A percentile compares a stretch with the other conserved stretches of the same genome.
Conservation (phyloP, 2,329 filamentous ascomycete species). For the Raffaelea ambrosiae region DNA sequence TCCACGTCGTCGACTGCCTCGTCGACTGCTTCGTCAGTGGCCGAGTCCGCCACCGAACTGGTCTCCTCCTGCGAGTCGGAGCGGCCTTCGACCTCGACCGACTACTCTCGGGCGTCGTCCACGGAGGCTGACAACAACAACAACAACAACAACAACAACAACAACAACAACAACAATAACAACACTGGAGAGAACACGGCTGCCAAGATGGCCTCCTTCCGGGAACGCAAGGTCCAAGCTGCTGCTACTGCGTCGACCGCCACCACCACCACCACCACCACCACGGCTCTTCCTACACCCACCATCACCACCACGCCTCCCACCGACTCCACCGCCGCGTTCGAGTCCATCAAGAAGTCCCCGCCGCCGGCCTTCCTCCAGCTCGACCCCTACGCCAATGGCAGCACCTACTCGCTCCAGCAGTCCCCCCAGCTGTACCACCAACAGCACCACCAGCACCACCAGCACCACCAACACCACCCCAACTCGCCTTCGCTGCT, state of each 20-base stretch:
- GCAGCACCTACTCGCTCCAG: conserved; percentile 24
- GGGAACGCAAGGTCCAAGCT: conserved; percentile 36
- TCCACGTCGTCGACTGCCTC: too few species aligned
- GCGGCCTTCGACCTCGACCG: conserved; percentile 24
- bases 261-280: too few species aligned
- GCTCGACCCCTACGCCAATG: conserved; percentile 43
- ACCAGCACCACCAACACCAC: conserved; percentile 15
- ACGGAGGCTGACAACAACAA: neutral
- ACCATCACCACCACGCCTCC: too few species aligned
- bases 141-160: conserved; percentile 20
- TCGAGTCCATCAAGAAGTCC: conserved; percentile 8
- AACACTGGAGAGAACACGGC: too few species aligned
- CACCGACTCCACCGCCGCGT: conserved; percentile 20
- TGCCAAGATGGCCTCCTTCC: conserved; percentile 15
- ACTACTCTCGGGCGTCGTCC: neutral
- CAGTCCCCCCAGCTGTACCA: conserved; percentile 10
- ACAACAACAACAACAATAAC: conserved; percentile 9
- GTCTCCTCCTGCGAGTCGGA: too few species aligned
- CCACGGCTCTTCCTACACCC: too few species aligned
- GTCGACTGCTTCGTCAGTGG: conserved; percentile 16
- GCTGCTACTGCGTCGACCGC: too few species aligned
- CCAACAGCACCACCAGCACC: neutral
- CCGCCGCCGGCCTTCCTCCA: conserved; percentile 37
- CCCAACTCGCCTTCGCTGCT: conserved; percentile 18
- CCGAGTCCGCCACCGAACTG: conserved; percentile 16